Evolutionary conservation across 2,329 filamentous ascomycete genomes (phyloP).

Genomic region (Gliomastix tumulicola): DNA sequence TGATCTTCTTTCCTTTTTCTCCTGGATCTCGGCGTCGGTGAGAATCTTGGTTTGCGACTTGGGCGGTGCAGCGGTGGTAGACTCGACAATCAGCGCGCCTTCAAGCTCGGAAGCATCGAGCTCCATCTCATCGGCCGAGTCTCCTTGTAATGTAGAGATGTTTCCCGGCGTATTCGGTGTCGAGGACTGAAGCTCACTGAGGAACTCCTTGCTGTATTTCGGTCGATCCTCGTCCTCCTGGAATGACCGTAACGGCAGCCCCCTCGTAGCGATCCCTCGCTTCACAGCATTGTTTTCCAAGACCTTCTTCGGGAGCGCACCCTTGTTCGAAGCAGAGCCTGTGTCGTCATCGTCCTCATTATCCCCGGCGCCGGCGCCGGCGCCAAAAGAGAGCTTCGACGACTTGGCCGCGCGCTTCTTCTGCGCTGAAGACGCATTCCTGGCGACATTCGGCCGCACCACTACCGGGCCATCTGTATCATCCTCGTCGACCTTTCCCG

Average conservation of each 20-base stretch:
- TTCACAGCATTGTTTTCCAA: slow-evolving; percentile 60
- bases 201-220: slow-evolving; percentile 77
- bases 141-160: slow-evolving; percentile 34
- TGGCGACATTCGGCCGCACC: slow-evolving; percentile 38
- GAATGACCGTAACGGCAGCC: slow-evolving; percentile 48
- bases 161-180: slow-evolving; percentile 77
- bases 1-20: slow-evolving; percentile 86
- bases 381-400: slow-evolving; percentile 71
- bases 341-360: slow-evolving; percentile 41
- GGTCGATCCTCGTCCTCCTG: slow-evolving; percentile 67
- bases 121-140: slow-evolving; percentile 44
- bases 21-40: slow-evolving; percentile 76
- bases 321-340: slow-evolving; percentile 38
- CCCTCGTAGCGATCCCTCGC: slow-evolving; percentile 37
- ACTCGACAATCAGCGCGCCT: slow-evolving; percentile 58
- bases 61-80: slow-evolving; percentile 17
- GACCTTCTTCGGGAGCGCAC: slow-evolving; percentile 57
- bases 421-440: slow-evolving; percentile 43
- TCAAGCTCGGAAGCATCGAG: slow-evolving; percentile 55
- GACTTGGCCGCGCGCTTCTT: slow-evolving; percentile 56
- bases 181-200: slow-evolving; percentile 78
- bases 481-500: slow-evolving; percentile 29
- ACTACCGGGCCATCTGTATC: slow-evolving; percentile 40
- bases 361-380: slow-evolving; percentile 39
- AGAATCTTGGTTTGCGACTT: slow-evolving; percentile 50